phyloP scores from a whole-genome alignment of 106 monocot species.

The Amphibolis antarctica region DNA sequence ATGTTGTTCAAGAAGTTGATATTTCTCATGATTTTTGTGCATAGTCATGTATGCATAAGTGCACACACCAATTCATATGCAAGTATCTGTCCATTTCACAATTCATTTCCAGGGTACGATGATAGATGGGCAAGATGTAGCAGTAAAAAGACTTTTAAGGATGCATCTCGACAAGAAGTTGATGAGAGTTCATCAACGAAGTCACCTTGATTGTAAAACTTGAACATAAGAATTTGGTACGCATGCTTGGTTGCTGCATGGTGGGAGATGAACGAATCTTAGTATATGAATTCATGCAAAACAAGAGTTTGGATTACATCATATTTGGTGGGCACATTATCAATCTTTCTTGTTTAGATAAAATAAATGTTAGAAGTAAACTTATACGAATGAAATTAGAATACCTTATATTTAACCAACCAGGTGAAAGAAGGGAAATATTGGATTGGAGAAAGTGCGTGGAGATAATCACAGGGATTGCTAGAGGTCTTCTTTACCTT shows the following conservation, averaged over 20 bases:
- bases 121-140: constrained; percentile 2
- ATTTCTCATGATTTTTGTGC: too few relatives aligned
- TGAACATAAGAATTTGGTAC: constrained; percentile 10
- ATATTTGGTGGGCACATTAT: too few relatives aligned
- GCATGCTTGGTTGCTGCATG: constrained; percentile 3
- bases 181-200: constrained; percentile 9
- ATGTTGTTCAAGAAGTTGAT: too few relatives aligned
- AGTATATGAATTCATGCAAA: constrained; percentile 4
- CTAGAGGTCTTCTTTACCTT: constrained; percentile 10
- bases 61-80: neutral
- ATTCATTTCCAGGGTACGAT: constrained; percentile 1
- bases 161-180: neutral
- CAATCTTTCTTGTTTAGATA: neutral
- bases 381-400: too few relatives aligned
- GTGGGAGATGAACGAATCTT: constrained; percentile 5
- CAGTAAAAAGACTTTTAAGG: constrained; percentile 7
- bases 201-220: constrained; percentile 6
- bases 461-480: constrained; percentile 2
- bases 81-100: neutral
- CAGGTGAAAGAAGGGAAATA: too few relatives aligned
- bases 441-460: constrained; percentile 1
- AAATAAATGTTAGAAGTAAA: neutral
- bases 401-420: too few relatives aligned
- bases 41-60: neutral
- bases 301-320: constrained; percentile 5